These are phyloP conservation scores for Aureobasidium zeae DNA, from an alignment of 2,329 filamentous ascomycete genomes.

Conservation along the genomic window DNA sequence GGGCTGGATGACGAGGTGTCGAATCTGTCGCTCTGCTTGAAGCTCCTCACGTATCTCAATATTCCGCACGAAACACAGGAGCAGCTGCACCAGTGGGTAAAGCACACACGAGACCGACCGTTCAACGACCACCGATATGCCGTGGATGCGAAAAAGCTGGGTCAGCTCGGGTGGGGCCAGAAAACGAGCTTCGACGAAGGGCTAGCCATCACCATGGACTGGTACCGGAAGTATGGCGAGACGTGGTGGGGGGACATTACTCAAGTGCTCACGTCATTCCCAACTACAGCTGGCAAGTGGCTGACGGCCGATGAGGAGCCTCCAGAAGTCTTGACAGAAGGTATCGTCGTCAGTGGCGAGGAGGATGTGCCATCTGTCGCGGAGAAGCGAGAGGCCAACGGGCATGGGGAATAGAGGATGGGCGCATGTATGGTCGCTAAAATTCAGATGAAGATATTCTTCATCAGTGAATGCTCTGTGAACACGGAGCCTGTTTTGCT, in stretches of 20 bases:
- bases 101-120: constrained; percentile 67
- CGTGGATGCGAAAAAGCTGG: constrained; percentile 60
- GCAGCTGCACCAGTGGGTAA: constrained; percentile 55
- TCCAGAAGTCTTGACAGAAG: too few species aligned
- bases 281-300: too few species aligned
- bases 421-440: too few species aligned
- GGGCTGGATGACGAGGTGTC: constrained; percentile 69
- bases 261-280: constrained; percentile 58
- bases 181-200: constrained; percentile 57
- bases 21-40: constrained; percentile 59
- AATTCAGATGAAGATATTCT: too few species aligned
- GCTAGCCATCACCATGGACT: constrained; percentile 55
- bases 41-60: constrained; percentile 54
- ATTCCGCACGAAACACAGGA: constrained; percentile 42
- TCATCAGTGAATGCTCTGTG: too few species aligned
- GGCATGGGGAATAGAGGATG: too few species aligned
- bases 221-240: constrained; percentile 55
- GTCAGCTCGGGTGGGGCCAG: constrained; percentile 59
- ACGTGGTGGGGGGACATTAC: constrained; percentile 66
- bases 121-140: constrained; percentile 70
- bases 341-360: too few species aligned
- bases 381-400: too few species aligned
- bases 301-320: too few species aligned
- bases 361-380: too few species aligned
- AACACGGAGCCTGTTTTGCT: too few species aligned